Percentiles rank a stretch among this genome's conserved stretches.
phyloP scores from a whole-genome alignment of 441 rosid genomes.

The Bocquillonia castaneifolia region DNA sequence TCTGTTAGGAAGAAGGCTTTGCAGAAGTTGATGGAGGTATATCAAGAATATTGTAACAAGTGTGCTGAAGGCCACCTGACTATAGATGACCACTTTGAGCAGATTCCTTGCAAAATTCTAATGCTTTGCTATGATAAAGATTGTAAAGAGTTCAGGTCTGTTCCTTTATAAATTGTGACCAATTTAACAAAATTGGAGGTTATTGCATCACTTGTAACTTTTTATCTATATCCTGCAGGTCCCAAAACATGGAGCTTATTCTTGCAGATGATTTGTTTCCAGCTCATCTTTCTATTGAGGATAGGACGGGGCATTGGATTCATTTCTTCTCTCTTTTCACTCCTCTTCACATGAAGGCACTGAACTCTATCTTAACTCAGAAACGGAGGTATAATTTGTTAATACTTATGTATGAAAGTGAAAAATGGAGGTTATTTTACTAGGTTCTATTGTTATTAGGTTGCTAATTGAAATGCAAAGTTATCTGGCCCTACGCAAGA shows the following conservation, averaged over 20 bases:
- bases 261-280: slow-evolving; percentile 78
- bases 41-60: slow-evolving; percentile 72
- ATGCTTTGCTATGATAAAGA: slow-evolving; percentile 79
- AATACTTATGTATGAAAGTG: slow-evolving; percentile 22
- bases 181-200: background rate
- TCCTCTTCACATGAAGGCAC: slow-evolving; percentile 65
- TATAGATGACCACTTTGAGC: slow-evolving; percentile 59
- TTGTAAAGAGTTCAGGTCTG: slow-evolving; percentile 76
- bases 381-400: slow-evolving; percentile 56
- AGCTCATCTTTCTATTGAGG: slow-evolving; percentile 55
- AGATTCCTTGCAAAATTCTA: slow-evolving; percentile 76
- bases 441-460: slow-evolving; percentile 39
- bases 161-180: slow-evolving; percentile 22
- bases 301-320: slow-evolving; percentile 77
- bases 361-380: slow-evolving; percentile 63
- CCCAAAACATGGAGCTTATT: slow-evolving; percentile 73
- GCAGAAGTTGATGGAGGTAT: slow-evolving; percentile 70
- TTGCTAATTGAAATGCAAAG: slow-evolving; percentile 66
- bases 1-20: slow-evolving; percentile 81
- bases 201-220: slow-evolving; percentile 7
- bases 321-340: slow-evolving; percentile 68
- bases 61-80: slow-evolving; percentile 65
- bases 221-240: slow-evolving; percentile 43
- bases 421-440: slow-evolving; percentile 6
- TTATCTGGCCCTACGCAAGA: slow-evolving; percentile 55